Conservation (phyloP, 2,329 filamentous ascomycete genomes). For the Pyricularia grisea region DNA sequence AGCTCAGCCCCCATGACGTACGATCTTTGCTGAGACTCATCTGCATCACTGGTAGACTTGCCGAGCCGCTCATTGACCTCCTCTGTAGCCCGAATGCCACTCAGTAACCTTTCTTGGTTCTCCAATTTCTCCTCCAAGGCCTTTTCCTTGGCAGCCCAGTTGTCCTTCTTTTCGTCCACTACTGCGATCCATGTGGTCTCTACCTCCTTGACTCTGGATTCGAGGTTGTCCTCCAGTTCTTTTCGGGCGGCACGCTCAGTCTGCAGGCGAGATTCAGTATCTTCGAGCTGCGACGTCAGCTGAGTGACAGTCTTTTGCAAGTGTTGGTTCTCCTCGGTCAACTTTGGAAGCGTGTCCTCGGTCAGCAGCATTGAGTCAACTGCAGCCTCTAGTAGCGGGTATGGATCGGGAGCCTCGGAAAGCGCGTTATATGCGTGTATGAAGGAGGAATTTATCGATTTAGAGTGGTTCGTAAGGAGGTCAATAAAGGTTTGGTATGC, state of each 20-base stretch:
- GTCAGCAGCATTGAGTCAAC: constrained; percentile 88
- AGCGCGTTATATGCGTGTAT: constrained; percentile 86
- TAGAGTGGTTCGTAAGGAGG: constrained; percentile 89
- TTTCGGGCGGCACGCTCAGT: constrained; percentile 64
- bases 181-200: constrained; percentile 86
- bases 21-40: constrained; percentile 44
- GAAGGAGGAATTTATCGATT: constrained; percentile 87
- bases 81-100: constrained; percentile 93
- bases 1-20: constrained; percentile 80
- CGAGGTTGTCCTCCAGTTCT: constrained; percentile 67
- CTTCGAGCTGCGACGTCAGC: constrained; percentile 73
- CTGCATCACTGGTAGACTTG: constrained; percentile 42
- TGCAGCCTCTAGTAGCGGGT: constrained; percentile 89
- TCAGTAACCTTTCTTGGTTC: constrained; percentile 83
- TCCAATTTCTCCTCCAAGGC: constrained; percentile 87
- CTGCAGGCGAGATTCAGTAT: constrained; percentile 71
- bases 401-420: constrained; percentile 93
- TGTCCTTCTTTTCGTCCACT: constrained; percentile 85
- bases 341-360: constrained; percentile 83
- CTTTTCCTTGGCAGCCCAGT: constrained; percentile 90
- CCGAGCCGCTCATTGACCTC: constrained; percentile 89
- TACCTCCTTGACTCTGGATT: constrained; percentile 77
- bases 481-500: constrained; percentile 98
- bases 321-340: constrained; percentile 80
- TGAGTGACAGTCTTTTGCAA: constrained; percentile 70